A percentile compares a stretch with the other conserved stretches of the same genome.
These are phyloP conservation scores for Xerocomellus amylosporus DNA, from an alignment of 768 basidiomycete genomes.

Conservation along the genomic window DNA sequence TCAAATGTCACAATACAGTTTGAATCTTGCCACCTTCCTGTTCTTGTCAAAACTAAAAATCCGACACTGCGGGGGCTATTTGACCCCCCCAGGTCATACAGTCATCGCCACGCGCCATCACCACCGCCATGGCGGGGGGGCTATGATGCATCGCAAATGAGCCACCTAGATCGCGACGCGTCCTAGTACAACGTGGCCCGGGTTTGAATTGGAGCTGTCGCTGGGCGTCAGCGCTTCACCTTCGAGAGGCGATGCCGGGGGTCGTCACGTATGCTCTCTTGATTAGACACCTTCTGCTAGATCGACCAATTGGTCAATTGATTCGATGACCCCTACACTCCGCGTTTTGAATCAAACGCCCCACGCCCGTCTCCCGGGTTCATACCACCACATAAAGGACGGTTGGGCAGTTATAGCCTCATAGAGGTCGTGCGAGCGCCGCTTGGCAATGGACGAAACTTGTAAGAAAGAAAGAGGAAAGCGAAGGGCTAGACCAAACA, in stretches of 20 bases:
- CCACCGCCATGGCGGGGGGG: too few species aligned
- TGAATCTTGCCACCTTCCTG: too few species aligned
- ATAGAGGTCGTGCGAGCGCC: neutral
- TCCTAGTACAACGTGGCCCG: too few species aligned
- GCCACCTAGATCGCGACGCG: too few species aligned
- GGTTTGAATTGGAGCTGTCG: neutral
- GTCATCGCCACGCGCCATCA: neutral
- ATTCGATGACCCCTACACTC: neutral
- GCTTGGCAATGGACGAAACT: neutral
- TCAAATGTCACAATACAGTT: neutral
- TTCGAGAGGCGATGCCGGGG: neutral
- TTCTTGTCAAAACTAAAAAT: too few species aligned
- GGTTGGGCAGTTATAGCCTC: neutral
- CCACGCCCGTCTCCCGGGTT: neutral
- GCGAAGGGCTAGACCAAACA: neutral
- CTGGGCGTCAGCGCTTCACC: neutral
- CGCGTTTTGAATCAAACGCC: too few species aligned
- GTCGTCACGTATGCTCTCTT: constrained; percentile 2
- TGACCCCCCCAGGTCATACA: too few species aligned
- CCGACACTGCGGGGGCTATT: too few species aligned
- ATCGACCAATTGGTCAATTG: constrained; percentile 9
- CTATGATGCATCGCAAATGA: too few species aligned
- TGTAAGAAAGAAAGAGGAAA: neutral
- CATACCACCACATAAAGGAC: neutral
- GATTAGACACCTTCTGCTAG: constrained; percentile 7